phyloP scores from a whole-genome alignment of 116 monocot species.

The Cymodocea nodosa region DNA sequence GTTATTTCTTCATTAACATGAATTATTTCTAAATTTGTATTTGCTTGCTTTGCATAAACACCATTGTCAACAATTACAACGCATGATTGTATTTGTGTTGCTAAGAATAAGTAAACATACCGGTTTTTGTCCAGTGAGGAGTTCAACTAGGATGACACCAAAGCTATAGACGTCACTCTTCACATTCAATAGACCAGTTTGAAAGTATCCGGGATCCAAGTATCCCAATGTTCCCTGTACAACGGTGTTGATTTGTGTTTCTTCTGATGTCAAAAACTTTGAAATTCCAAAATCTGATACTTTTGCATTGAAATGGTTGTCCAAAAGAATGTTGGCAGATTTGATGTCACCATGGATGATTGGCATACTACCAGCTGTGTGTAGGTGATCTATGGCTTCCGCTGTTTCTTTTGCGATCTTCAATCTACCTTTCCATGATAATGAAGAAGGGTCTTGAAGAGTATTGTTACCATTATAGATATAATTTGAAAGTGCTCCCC shows the following conservation, averaged over 20 bases:
- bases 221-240: constrained; percentile 28
- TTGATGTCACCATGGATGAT: constrained; percentile 12
- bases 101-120: neutral
- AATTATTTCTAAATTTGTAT: too few relatives aligned
- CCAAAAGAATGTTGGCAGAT: constrained; percentile 4
- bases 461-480: constrained; percentile 1
- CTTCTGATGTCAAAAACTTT: neutral
- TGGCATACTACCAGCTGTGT: neutral
- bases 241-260: neutral
- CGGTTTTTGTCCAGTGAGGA: constrained; percentile 21
- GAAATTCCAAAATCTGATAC: constrained; percentile 9
- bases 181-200: constrained; percentile 18
- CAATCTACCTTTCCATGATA: neutral
- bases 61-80: too few relatives aligned
- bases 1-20: too few relatives aligned
- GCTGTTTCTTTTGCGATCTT: neutral
- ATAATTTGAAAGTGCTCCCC: constrained; percentile 16
- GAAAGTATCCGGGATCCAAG: constrained; percentile 30
- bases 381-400: constrained; percentile 3
- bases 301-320: neutral
- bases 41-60: too few relatives aligned
- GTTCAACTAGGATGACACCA: constrained; percentile 12
- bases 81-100: neutral
- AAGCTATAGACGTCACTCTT: constrained; percentile 39
- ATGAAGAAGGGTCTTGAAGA: neutral